Percentiles rank a stretch among this genome's conserved stretches.
phyloP scores from a whole-genome alignment of 2,329 filamentous ascomycete genomes.

The Aspergillus candidus region DNA sequence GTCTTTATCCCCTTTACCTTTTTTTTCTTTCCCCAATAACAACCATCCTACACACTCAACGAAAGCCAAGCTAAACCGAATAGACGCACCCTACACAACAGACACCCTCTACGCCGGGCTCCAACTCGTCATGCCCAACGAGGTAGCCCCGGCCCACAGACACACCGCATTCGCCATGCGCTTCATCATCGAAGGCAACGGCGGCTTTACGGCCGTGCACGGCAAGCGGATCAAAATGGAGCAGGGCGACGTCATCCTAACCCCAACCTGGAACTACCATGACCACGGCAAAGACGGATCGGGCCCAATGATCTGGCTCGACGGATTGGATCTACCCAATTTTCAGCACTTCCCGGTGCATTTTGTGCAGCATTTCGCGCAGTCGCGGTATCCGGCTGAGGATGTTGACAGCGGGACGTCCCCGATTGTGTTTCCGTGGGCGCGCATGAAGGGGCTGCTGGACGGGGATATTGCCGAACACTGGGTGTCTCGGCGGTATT shows the following conservation, averaged over 20 bases:
- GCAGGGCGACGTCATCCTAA: conserved; percentile 52
- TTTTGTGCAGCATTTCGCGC: conserved; percentile 48
- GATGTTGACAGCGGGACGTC: conserved; percentile 38
- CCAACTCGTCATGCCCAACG: conserved; percentile 52
- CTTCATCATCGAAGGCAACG: conserved; percentile 53
- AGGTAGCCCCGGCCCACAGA: conserved; percentile 51
- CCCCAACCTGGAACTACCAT: conserved; percentile 55
- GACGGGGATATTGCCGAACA: conserved; percentile 25
- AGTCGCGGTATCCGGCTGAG: conserved; percentile 46
- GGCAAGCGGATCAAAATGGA: conserved; percentile 48
- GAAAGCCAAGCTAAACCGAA: neutral
- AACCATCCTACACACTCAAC: neutral
- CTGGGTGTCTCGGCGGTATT: conserved; percentile 29
- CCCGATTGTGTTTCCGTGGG: conserved; percentile 47
- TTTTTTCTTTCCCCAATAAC: too few species aligned
- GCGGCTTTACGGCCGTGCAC: conserved; percentile 54
- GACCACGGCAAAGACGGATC: conserved; percentile 55
- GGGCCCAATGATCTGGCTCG: conserved; percentile 53
- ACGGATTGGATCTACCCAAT: conserved; percentile 50
- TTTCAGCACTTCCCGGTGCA: conserved; percentile 49
- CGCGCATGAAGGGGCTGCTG: conserved; percentile 39
- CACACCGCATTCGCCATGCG: conserved; percentile 53
- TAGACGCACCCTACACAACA: conserved; percentile 51
- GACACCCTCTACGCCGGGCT: conserved; percentile 55
- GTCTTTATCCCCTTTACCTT: neutral